Base-by-base conservation (phyloP, 139 green algal genomes). In the Diplosphaera chodatii region DNA sequence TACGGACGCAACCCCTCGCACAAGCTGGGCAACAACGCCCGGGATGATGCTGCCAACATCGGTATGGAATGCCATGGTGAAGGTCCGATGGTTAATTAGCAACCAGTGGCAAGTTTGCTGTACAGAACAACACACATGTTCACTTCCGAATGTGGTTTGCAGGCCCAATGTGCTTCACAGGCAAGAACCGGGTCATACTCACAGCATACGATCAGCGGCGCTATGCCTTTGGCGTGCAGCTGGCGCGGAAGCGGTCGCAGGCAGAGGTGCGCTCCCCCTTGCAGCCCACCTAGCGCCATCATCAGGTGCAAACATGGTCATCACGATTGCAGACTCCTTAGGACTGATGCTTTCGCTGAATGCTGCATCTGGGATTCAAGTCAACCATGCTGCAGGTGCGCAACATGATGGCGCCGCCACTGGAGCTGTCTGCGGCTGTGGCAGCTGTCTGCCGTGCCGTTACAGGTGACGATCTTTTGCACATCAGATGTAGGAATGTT, bases 21-120 rank as follows among this genome's bases (percentile, higher is more conserved):
- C 27, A 91, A 91, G 69, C 79, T 94, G 73, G 88, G 89, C 28
- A 69, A 71, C 55, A 94, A 94, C 76, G 82, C 87, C 73, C 77
- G 91, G 1, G 91, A 96, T 71, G 83, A 93, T 72, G 63, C 84
- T 4, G 81, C 77, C 22, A 83, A 77, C 72, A 70, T 93, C n/a
- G 66, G 75, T 72, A n/a, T n/a, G n/a, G n/a, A n/a, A n/a, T n/a
- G n/a, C n/a, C n/a, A n/a, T n/a, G n/a, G n/a, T n/a, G n/a, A n/a
- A n/a, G n/a, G n/a, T n/a, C n/a, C n/a, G n/a, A n/a, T n/a, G n/a
- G n/a, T n/a, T n/a, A n/a, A n/a, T n/a, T n/a, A n/a, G n/a, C n/a
- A n/a, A n/a, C n/a, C n/a, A n/a, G n/a, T n/a, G n/a, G n/a, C n/a
- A n/a, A n/a, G n/a, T n/a, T n/a, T n/a, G n/a, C n/a, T n/a, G n/a